phyloP scores from a whole-genome alignment of 139 green algal species.

The Auxenochlorella pyrenoidosa region DNA sequence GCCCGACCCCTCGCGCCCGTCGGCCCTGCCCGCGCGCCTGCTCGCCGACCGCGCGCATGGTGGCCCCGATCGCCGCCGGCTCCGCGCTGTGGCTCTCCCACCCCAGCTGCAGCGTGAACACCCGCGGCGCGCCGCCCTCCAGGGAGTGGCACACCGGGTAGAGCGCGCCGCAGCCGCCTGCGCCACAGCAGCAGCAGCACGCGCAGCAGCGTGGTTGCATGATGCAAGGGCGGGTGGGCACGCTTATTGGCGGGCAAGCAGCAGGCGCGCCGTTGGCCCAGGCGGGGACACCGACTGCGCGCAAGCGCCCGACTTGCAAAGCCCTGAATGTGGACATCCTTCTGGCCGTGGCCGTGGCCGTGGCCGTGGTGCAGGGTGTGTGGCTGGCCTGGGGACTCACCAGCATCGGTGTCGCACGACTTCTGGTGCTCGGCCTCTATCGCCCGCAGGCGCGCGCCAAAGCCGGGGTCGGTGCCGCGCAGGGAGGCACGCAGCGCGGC shows the following conservation, averaged over 20 bases:
- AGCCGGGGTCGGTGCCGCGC: neutral
- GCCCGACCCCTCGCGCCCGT: too few species aligned
- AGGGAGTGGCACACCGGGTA: neutral
- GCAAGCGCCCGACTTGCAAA: too few species aligned
- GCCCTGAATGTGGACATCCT: too few species aligned
- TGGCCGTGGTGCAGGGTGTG: too few species aligned
- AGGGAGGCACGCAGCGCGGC: constrained; percentile 14
- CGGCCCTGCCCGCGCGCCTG: neutral
- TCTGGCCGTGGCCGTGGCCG: too few species aligned
- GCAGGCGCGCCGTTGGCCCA: too few species aligned
- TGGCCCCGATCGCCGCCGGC: neutral
- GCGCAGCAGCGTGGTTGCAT: too few species aligned
- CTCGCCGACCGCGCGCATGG: constrained; percentile 22
- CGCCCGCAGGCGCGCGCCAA: neutral
- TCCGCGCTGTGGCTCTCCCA: constrained; percentile 26
- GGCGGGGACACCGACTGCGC: too few species aligned
- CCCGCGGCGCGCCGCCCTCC: constrained; percentile 33
- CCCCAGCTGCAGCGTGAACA: constrained; percentile 71
- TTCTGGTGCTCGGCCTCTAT: constrained; percentile 9
- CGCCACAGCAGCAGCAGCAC: neutral
- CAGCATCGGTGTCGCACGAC: constrained; percentile 20
- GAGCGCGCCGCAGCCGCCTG: constrained; percentile 26
- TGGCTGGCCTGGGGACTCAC: neutral
- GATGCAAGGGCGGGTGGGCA: too few species aligned
- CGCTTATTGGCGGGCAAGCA: too few species aligned